Conservation (phyloP, 106 monocot species). For the Acorus calamus region DNA sequence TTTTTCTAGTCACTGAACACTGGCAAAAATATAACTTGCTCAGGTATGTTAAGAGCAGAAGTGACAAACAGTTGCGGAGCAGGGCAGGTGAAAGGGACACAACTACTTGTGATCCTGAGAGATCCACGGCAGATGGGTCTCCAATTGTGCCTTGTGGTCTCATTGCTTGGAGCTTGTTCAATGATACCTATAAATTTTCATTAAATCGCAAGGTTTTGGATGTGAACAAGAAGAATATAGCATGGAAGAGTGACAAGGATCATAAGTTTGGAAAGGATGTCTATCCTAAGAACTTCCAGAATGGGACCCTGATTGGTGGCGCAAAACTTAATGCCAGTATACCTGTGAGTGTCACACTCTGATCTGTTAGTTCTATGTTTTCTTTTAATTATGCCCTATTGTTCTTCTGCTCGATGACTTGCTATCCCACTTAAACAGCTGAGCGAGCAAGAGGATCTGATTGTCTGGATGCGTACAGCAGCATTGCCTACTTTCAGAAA, state of each 20-base stretch:
- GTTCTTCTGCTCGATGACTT: too few species aligned
- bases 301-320: conserved; percentile 53
- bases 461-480: conserved; percentile 88
- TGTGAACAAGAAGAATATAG: conserved; percentile 67
- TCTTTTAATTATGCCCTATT: not conserved
- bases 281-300: conserved; percentile 75
- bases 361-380: not conserved
- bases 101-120: conserved; percentile 43
- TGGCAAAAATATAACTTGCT: too few species aligned
- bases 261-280: conserved; percentile 56
- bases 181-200: conserved; percentile 63
- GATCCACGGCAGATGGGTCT: conserved; percentile 17
- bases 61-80: conserved; percentile 49
- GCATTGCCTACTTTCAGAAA: conserved; percentile 70
- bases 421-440: conserved; percentile 21
- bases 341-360: conserved; percentile 30
- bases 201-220: conserved; percentile 18
- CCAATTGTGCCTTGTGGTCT: conserved; percentile 77
- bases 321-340: conserved; percentile 50
- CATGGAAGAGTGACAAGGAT: conserved; percentile 56
- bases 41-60: conserved; percentile 74
- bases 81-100: conserved; percentile 19
- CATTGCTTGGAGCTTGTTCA: conserved; percentile 86
- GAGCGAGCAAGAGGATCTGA: conserved; percentile 78
- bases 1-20: too few species aligned